These are phyloP conservation scores for Mollisia scopiformis DNA, from an alignment of 2,329 filamentous ascomycete genomes.

Conservation along the genomic window DNA sequence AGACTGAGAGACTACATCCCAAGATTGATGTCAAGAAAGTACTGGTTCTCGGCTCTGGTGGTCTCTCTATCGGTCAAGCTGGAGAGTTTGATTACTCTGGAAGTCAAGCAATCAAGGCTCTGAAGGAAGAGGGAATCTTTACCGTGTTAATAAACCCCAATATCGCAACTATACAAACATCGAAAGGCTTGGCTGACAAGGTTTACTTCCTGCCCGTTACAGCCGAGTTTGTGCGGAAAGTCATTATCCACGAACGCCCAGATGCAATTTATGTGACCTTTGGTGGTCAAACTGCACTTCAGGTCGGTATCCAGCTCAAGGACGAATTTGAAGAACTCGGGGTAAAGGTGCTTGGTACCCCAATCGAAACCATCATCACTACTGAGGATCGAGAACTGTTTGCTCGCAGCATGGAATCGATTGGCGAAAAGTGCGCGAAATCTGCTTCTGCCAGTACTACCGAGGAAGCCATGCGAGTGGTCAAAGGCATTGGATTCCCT, in stretches of 20 bases:
- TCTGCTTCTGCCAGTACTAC: conserved; percentile 89
- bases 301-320: conserved; percentile 95
- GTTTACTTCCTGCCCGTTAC: conserved; percentile 98
- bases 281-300: conserved; percentile 94
- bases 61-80: conserved; percentile 95
- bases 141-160: conserved; percentile 99
- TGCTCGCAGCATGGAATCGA: conserved; percentile 96
- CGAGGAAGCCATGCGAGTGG: conserved; percentile 85
- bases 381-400: conserved; percentile 98
- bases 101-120: conserved; percentile 95
- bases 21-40: conserved; percentile 91
- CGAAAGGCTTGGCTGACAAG: conserved; percentile 96
- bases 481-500: conserved; percentile 91
- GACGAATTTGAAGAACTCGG: conserved; percentile 93
- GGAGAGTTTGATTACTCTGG: conserved; percentile 99
- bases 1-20: conserved; percentile 77
- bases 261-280: conserved; percentile 98
- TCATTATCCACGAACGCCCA: conserved; percentile 91
- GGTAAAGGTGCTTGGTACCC: conserved; percentile 92
- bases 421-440: conserved; percentile 96
- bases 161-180: conserved; percentile 98
- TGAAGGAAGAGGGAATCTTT: conserved; percentile 98
- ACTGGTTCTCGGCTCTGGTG: conserved; percentile 89
- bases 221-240: conserved; percentile 95
- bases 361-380: conserved; percentile 97